Base-by-base conservation (phyloP, 2,329 filamentous ascomycete species). In the Didymosphaeria variabile region DNA sequence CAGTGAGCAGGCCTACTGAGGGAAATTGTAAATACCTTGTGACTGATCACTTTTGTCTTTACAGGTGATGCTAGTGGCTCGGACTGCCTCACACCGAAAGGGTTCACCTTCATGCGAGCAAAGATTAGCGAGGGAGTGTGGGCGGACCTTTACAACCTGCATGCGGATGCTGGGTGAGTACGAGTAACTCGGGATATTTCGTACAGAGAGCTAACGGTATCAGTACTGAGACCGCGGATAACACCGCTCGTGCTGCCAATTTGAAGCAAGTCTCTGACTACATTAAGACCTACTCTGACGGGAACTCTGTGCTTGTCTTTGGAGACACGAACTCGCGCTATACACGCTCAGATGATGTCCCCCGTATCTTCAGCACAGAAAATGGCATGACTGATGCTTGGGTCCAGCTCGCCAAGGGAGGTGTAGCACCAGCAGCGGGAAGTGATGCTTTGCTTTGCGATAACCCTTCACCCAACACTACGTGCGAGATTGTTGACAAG, bases 11-110 rank as follows among this genome's bases (percentile, higher is more conserved):
- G 12, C 13, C 29, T 82, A 63, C 65, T 58, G 12, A 12, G 3
- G 19, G 17, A 32, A 10, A 1, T 52, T 29, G 19, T 3, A 29
- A 19, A 29, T 7, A 5, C 5, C 38, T 29, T 38, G 58, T 32
- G 58, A 29, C 36, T 55, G 3, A 42, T 12, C 17, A 4, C 21
- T 7, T n/a, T 55, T 12, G 1, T 45, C n/a, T 26, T 23, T 36
- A 12, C 10, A 53, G 50, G 50, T 10, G 23, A 53, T 42, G 51
- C 52, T 38, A 86, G 84, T 0, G 82, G 82, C 0, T 68, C 74
- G 1, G 89, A 91, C 73, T 91, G 89, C 71, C 77, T 90, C 63
- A 90, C 88, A 0, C 89, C 88, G 23, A 91, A 91, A 75, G 89
- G 89, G 15, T 90, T 90, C 74, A 90, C 88, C 0, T 87, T 87